Conservation (phyloP, 148 eudicot genomes). For the Diospyros kaki region DNA sequence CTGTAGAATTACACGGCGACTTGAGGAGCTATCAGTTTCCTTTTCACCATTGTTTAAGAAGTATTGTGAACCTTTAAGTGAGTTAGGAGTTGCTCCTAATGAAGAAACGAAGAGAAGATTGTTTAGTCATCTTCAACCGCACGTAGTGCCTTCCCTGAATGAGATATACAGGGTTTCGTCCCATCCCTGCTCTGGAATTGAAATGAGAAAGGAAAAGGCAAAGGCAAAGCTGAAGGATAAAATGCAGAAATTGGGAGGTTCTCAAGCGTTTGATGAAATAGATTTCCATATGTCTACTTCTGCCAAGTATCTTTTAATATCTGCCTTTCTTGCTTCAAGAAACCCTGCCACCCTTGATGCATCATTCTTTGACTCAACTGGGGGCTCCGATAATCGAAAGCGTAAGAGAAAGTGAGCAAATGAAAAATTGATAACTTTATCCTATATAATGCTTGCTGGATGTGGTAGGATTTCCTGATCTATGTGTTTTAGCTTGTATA, state of each 20-base stretch:
- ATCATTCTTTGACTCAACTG: constrained; percentile 86
- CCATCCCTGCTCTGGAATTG: constrained; percentile 28
- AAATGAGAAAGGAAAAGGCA: constrained; percentile 29
- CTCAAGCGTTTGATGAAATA: constrained; percentile 47
- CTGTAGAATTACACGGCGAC: constrained; percentile 60
- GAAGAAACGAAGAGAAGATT: constrained; percentile 70
- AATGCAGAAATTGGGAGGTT: constrained; percentile 34
- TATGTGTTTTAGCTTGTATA: constrained; percentile 1
- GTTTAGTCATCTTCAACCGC: constrained; percentile 61
- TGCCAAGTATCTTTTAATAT: constrained; percentile 90
- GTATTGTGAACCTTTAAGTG: constrained; percentile 67
- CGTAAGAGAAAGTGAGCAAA: constrained; percentile 69
- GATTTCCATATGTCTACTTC: constrained; percentile 84
- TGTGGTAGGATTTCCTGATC: background rate
- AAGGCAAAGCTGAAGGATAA: constrained; percentile 35
- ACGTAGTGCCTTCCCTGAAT: constrained; percentile 53
- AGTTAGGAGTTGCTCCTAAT: constrained; percentile 32
- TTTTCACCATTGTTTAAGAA: constrained; percentile 52
- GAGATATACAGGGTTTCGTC: constrained; percentile 49
- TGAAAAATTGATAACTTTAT: background rate
- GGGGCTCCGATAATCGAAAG: constrained; percentile 68
- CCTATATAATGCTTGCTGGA: background rate
- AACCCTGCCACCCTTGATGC: constrained; percentile 99
- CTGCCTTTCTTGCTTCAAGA: constrained; percentile 92
- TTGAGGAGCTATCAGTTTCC: constrained; percentile 65